phyloP scores from a whole-genome alignment of 495 filamentous ascomycete species.

The Letharia columbiana region DNA sequence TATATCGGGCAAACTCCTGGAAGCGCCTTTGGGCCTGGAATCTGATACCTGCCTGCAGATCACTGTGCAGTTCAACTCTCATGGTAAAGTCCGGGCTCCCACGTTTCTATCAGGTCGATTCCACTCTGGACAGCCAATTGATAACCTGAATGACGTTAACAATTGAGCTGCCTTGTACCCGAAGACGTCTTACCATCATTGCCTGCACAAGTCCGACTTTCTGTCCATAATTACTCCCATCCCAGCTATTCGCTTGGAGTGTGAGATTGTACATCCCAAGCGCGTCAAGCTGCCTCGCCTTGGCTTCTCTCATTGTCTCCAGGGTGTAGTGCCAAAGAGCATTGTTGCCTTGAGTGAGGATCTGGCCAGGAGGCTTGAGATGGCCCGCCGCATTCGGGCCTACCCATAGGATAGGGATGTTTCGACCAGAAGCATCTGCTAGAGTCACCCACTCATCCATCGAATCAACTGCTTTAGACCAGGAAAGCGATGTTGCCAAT shows the following conservation, averaged over 20 bases:
- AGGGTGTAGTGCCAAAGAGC: conserved; percentile 37
- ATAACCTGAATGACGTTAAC: conserved; percentile 27
- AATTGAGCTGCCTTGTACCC: not conserved
- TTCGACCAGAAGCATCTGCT: conserved; percentile 31
- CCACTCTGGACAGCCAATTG: conserved; percentile 37
- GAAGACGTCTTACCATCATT: conserved; percentile 38
- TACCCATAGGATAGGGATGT: conserved; percentile 41
- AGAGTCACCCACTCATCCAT: conserved; percentile 42
- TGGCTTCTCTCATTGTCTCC: conserved; percentile 33
- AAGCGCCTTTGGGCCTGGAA: not conserved
- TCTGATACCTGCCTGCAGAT: not conserved
- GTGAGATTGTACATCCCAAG: conserved; percentile 44
- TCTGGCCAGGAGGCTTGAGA: conserved; percentile 28
- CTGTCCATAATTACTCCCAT: conserved; percentile 38
- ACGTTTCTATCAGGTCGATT: conserved; percentile 19
- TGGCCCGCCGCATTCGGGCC: conserved; percentile 42
- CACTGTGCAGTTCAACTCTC: not conserved
- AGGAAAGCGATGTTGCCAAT: conserved; percentile 33
- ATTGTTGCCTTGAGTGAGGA: conserved; percentile 33
- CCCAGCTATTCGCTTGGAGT: conserved; percentile 36
- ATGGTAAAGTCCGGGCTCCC: not conserved
- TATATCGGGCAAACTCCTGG: not conserved
- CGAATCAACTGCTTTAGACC: conserved; percentile 29
- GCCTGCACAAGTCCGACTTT: conserved; percentile 40
- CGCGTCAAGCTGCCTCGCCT: conserved; percentile 34